Conservation (phyloP, 306 rosid genomes). For the Lagenaria siceraria region DNA sequence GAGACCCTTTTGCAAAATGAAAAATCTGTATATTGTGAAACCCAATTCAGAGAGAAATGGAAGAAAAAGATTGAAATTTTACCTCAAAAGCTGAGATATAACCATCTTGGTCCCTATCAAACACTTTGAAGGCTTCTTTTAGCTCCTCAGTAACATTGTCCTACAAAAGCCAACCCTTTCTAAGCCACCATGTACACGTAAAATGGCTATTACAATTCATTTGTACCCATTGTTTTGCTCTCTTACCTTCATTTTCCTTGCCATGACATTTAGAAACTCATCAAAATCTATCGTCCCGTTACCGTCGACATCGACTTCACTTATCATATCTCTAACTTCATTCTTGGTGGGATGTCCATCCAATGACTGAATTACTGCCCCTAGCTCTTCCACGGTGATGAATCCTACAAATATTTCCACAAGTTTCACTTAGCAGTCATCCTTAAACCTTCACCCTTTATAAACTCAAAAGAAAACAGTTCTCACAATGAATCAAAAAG, state of each 20-base stretch:
- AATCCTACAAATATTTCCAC: conserved; percentile 17
- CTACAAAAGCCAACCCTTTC: conserved; percentile 5
- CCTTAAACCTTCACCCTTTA: background rate
- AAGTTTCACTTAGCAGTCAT: background rate
- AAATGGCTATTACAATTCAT: background rate
- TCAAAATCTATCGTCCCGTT: conserved; percentile 32
- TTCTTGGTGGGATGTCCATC: conserved; percentile 34
- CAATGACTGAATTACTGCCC: conserved; percentile 21
- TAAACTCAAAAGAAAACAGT: background rate
- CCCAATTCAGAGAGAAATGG: background rate
- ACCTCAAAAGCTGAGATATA: conserved; percentile 72
- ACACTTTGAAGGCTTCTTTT: conserved; percentile 73
- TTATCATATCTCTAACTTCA: conserved; percentile 33
- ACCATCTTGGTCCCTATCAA: conserved; percentile 77
- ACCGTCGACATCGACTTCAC: conserved; percentile 23
- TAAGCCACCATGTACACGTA: background rate
- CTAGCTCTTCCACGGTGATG: conserved; percentile 28
- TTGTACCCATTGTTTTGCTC: background rate
- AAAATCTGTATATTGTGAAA: background rate
- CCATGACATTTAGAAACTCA: conserved; percentile 40
- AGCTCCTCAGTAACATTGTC: conserved; percentile 50
- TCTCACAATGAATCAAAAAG: background rate
- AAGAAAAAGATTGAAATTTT: background rate
- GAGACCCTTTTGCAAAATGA: background rate
- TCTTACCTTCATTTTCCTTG: conserved; percentile 36